Conservation (phyloP, 129 eudicot genomes). For the Flaveria brownii region DNA sequence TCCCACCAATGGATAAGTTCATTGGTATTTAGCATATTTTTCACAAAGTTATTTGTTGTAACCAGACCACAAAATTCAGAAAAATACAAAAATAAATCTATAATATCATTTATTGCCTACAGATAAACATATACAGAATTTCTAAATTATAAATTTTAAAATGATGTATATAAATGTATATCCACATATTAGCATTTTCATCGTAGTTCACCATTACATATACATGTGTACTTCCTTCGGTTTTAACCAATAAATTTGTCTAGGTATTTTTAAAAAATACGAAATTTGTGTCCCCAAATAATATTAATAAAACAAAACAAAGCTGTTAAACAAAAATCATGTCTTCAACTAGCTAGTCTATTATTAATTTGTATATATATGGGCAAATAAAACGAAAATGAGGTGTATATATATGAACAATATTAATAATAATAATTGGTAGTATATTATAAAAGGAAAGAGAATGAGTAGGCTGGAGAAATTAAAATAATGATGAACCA, state of each 20-base stretch:
- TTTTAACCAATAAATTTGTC: no score
- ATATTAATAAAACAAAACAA: neutral
- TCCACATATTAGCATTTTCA: no score
- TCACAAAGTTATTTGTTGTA: neutral
- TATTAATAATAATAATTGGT: no score
- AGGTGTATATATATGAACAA: no score
- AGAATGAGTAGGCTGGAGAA: no score
- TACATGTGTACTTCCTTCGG: neutral
- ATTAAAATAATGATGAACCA: no score
- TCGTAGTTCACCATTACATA: neutral
- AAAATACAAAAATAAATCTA: conserved; percentile 7
- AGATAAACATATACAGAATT: neutral
- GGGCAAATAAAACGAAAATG: no score
- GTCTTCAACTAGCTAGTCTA: neutral
- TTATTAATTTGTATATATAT: neutral
- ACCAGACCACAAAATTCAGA: neutral
- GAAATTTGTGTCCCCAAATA: neutral
- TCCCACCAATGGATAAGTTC: neutral
- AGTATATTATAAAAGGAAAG: no score
- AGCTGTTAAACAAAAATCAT: neutral
- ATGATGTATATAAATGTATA: no score
- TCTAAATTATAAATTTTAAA: neutral
- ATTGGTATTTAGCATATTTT: neutral
- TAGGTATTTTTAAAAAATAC: no score
- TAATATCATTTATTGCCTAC: neutral